Percentiles rank a stretch among this genome's conserved stretches.
These are phyloP conservation scores for Pseudocercospora macadamiae DNA, from an alignment of 2,329 filamentous ascomycete species.

Conservation along the genomic window DNA sequence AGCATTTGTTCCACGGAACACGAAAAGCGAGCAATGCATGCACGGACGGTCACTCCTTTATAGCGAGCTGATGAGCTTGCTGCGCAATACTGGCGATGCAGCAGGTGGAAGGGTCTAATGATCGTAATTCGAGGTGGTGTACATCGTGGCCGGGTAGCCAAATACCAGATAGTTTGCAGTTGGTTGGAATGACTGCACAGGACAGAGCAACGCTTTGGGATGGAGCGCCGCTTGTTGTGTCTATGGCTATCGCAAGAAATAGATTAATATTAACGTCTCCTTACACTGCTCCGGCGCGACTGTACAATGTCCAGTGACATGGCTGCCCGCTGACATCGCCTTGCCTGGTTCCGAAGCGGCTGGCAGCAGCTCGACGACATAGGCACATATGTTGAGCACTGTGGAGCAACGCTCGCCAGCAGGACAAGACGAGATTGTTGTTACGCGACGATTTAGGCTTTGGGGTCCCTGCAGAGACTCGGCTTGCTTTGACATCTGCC, in stretches of 20 bases:
- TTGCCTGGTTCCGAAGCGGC: not conserved
- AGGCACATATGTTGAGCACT: no score
- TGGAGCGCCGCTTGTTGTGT: not conserved
- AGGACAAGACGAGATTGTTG: not conserved
- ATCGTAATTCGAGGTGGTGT: conserved; percentile 16
- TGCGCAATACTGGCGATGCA: not conserved
- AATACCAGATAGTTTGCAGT: conserved; percentile 14
- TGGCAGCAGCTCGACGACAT: not conserved
- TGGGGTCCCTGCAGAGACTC: not conserved
- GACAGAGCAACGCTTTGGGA: conserved; percentile 9
- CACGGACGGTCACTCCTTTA: conserved; percentile 18
- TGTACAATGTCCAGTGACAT: no score
- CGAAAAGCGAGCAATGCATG: conserved; percentile 19
- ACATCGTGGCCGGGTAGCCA: conserved; percentile 6
- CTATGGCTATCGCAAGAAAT: conserved; percentile 8
- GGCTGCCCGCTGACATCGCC: not conserved
- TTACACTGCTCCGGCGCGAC: not conserved
- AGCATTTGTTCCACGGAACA: conserved; percentile 20
- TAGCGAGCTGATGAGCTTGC: conserved; percentile 7
- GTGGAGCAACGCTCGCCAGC: no score
- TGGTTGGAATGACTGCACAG: conserved; percentile 15
- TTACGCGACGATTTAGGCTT: conserved; percentile 2
- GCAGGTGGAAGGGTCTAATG: conserved; percentile 1
- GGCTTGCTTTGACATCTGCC: conserved; percentile 5
- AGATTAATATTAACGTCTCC: conserved; percentile 14